Percentiles rank a stretch among this genome's conserved stretches.
Conservation (phyloP, 371 early-diverging fungal species). For the Parasitella parasitica region DNA sequence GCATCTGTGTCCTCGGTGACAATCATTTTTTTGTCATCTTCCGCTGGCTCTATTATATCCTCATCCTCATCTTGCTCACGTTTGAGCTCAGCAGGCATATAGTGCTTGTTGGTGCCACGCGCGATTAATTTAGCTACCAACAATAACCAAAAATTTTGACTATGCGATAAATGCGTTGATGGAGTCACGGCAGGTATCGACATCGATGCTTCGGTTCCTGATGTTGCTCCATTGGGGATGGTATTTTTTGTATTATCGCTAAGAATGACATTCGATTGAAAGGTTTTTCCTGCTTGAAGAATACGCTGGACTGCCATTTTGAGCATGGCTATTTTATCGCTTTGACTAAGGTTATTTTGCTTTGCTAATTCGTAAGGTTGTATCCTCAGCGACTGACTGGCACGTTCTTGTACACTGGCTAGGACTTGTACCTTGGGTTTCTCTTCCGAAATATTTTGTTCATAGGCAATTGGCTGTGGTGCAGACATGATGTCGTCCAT, state of each 20-base stretch:
- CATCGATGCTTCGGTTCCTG: not conserved
- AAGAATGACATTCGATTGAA: not conserved
- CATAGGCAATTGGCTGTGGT: not conserved
- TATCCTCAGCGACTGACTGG: slow-evolving; percentile 41
- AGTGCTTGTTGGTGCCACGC: slow-evolving; percentile 12
- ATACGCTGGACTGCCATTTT: slow-evolving; percentile 45
- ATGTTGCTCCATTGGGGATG: not conserved
- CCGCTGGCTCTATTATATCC: not conserved
- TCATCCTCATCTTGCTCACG: not conserved
- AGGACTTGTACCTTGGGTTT: slow-evolving; percentile 22
- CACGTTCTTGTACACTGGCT: slow-evolving; percentile 48
- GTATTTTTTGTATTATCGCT: not conserved
- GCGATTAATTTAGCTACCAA: slow-evolving; percentile 38
- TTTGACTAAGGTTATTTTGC: slow-evolving; percentile 4
- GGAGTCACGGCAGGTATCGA: not conserved
- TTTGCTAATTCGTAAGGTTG: slow-evolving; percentile 39
- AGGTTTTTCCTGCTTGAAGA: slow-evolving; percentile 26
- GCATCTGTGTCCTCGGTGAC: not conserved
- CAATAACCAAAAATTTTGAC: slow-evolving; percentile 30
- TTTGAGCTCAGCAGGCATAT: not conserved
- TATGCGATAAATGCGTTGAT: not conserved
- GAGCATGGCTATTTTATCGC: slow-evolving; percentile 25
- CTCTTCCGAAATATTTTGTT: slow-evolving; percentile 4
- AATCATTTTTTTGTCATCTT: slow-evolving; percentile 1
- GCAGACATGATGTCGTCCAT: not conserved